A percentile compares a stretch with the other conserved stretches of the same genome.
Evolutionary conservation across 1,139 yeast species (phyloP).

Genomic region (Kurtzmaniella quercitrusa): DNA sequence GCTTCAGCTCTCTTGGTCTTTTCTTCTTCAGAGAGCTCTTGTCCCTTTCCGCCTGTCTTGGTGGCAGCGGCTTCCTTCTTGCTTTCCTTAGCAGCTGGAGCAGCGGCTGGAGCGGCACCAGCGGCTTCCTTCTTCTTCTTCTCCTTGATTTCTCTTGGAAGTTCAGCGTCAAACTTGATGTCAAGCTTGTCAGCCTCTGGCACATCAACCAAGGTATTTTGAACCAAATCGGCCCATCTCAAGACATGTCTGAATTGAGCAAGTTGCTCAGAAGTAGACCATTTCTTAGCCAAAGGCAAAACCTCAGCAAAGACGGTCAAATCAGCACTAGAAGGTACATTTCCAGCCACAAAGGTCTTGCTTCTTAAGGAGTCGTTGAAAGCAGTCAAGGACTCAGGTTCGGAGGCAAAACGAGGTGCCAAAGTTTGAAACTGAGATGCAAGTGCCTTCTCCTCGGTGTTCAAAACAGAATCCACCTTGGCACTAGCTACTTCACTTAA

Average conservation of each 20-base stretch:
- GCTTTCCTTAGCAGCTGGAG: conserved; percentile 21
- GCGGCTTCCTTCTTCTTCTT: conserved; percentile 42
- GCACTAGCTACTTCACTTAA: conserved; percentile 22
- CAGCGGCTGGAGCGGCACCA: conserved; percentile 25
- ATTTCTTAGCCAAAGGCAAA: conserved; percentile 53
- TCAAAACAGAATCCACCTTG: conserved; percentile 15
- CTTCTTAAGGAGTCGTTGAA: conserved; percentile 69
- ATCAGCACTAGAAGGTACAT: conserved; percentile 63
- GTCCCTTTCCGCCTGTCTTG: conserved; percentile 15
- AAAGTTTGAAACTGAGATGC: conserved; percentile 79
- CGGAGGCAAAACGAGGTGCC: conserved; percentile 47
- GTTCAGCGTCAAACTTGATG: conserved; percentile 55
- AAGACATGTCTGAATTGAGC: conserved; percentile 70
- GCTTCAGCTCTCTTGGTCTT: conserved; percentile 54
- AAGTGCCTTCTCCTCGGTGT: conserved; percentile 61
- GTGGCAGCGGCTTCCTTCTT: conserved; percentile 13
- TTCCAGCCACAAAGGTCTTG: conserved; percentile 68
- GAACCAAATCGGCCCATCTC: conserved; percentile 89
- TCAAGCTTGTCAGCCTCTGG: conserved; percentile 51
- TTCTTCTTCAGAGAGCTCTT: conserved; percentile 51
- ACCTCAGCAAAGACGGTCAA: conserved; percentile 62
- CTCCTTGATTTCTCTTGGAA: conserved; percentile 56
- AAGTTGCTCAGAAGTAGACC: conserved; percentile 50
- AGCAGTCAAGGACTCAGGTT: conserved; percentile 51
- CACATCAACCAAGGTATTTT: conserved; percentile 56